These are phyloP conservation scores for Silene coronaria DNA, from an alignment of 179 eudicot species.

Conservation along the genomic window DNA sequence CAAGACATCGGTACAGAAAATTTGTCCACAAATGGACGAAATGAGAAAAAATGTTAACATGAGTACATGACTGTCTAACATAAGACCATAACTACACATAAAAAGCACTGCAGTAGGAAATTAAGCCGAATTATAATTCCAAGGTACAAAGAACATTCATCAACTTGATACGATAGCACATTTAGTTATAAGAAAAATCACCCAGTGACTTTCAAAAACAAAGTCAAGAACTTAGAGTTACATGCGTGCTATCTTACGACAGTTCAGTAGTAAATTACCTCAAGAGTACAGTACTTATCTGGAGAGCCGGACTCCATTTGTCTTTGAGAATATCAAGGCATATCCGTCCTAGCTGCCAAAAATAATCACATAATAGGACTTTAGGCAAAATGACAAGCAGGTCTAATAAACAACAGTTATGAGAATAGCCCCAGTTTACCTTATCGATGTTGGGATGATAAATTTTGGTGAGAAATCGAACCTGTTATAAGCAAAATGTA, in stretches of 20 bases:
- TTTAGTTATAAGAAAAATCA: neutral
- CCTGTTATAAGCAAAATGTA: constrained; percentile 45
- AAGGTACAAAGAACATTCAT: neutral
- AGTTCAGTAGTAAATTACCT: constrained; percentile 38
- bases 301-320: constrained; percentile 99
- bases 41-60: neutral
- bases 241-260: neutral
- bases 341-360: constrained; percentile 82
- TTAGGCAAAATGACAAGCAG: neutral
- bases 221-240: neutral
- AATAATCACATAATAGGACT: neutral
- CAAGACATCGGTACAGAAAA: neutral
- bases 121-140: neutral
- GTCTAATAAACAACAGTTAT: neutral
- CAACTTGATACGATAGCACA: neutral
- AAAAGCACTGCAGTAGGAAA: neutral
- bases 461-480: constrained; percentile 93
- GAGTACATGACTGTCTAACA: neutral
- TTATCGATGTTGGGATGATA: constrained; percentile 98
- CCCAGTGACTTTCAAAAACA: neutral
- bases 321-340: constrained; percentile 95
- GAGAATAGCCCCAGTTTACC: constrained; percentile 22
- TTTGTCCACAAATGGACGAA: neutral
- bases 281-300: constrained; percentile 84
- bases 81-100: neutral